phyloP scores from a whole-genome alignment of 2,329 filamentous ascomycete genomes.

The Botrytis fabae region DNA sequence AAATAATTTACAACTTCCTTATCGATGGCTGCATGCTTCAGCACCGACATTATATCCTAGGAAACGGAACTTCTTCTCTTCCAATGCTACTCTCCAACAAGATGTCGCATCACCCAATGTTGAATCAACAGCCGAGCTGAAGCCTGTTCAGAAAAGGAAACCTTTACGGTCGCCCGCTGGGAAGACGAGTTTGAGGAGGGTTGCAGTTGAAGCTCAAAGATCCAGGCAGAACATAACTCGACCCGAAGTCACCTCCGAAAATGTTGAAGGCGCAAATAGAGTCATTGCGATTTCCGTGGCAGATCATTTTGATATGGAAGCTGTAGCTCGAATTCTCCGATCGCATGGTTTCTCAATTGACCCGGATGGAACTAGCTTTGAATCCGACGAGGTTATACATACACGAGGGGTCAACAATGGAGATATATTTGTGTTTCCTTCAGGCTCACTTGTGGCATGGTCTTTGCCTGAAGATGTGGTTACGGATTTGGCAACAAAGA shows the following conservation, averaged over 20 bases:
- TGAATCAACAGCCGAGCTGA: conserved; percentile 4
- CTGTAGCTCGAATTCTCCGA: conserved; percentile 57
- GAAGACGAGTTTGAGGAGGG: conserved; percentile 77
- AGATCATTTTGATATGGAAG: conserved; percentile 63
- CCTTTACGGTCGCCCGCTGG: conserved; percentile 51
- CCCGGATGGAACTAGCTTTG: conserved; percentile 61
- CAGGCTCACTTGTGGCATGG: conserved; percentile 92
- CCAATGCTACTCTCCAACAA: conserved; percentile 56
- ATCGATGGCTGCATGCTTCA: conserved; percentile 43
- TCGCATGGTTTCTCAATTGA: conserved; percentile 62
- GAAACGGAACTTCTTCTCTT: conserved; percentile 65
- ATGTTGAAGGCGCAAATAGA: conserved; percentile 43
- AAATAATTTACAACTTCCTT: conserved; percentile 24
- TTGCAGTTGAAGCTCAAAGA: conserved; percentile 81
- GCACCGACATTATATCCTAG: conserved; percentile 45
- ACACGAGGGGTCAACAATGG: conserved; percentile 64
- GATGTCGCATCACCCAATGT: conserved; percentile 18
- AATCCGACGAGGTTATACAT: conserved; percentile 62
- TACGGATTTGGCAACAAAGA: conserved; percentile 65
- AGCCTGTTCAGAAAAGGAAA: conserved; percentile 44
- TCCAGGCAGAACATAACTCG: conserved; percentile 46
- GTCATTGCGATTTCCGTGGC: conserved; percentile 63
- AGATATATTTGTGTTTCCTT: conserved; percentile 94
- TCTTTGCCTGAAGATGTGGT: conserved; percentile 76
- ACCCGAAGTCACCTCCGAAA: conserved; percentile 28